These are phyloP conservation scores for Teratosphaeriaceae sp. DNA, from an alignment of 2,329 filamentous ascomycete genomes.

Conservation along the genomic window DNA sequence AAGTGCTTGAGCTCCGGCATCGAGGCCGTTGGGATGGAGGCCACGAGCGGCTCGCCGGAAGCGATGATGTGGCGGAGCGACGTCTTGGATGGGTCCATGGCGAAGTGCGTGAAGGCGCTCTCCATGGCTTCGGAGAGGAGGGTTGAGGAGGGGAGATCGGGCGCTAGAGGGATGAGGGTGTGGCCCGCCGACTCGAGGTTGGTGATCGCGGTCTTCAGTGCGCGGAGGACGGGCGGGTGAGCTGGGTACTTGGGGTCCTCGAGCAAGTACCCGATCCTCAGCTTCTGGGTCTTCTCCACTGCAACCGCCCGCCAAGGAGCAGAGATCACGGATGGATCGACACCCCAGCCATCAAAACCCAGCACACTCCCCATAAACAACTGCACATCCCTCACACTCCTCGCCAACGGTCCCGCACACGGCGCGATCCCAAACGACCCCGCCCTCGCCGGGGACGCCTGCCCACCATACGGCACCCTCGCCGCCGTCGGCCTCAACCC, in stretches of 20 bases:
- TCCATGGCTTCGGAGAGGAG: conserved; percentile 27
- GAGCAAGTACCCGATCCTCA: conserved; percentile 45
- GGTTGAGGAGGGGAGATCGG: conserved; percentile 18
- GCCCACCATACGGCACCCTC: conserved; percentile 26
- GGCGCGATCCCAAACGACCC: conserved; percentile 37
- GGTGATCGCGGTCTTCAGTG: conserved; percentile 36
- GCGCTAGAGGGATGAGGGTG: conserved; percentile 31
- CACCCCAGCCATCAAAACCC: conserved; percentile 16
- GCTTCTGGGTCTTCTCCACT: conserved; percentile 13
- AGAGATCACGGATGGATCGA: conserved; percentile 28
- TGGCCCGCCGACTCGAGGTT: conserved; percentile 41
- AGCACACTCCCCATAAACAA: conserved; percentile 20
- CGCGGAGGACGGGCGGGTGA: conserved; percentile 45
- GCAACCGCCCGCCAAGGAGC: conserved; percentile 41
- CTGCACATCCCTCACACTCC: conserved; percentile 18
- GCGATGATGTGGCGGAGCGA: conserved; percentile 28
- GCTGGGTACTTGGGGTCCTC: conserved; percentile 44
- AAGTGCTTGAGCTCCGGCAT: conserved; percentile 28
- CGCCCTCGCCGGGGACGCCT: conserved; percentile 34
- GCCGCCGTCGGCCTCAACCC: conserved; percentile 19
- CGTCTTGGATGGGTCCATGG: conserved; percentile 32
- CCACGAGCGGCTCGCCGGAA: conserved; percentile 40
- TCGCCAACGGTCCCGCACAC: conserved; percentile 24
- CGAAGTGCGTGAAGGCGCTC: conserved; percentile 38
- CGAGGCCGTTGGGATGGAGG: conserved; percentile 30